phyloP scores from a whole-genome alignment of 345 rosid genomes.

The Eucalyptus marginata region DNA sequence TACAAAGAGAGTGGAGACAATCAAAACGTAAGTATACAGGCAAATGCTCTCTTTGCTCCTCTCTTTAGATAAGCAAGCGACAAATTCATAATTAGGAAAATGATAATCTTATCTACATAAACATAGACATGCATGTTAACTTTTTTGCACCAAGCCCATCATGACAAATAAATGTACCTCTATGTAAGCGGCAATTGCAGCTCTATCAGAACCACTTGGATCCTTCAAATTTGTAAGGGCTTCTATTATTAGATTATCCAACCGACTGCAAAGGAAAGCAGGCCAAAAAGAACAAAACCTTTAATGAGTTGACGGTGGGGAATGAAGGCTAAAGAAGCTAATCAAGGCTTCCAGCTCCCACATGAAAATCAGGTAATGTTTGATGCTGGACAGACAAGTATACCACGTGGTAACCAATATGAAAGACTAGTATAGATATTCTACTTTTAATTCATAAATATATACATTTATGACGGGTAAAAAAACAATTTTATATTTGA shows the following conservation, averaged over 20 bases:
- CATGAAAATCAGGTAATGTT: neutral
- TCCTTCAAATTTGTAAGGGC: slow-evolving; percentile 78
- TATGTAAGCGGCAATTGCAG: slow-evolving; percentile 64
- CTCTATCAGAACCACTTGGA: slow-evolving; percentile 71
- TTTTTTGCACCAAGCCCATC: neutral
- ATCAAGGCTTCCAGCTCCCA: neutral
- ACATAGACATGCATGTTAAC: neutral
- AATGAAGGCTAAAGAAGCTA: neutral
- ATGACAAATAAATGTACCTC: slow-evolving; percentile 36
- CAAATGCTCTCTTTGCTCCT: neutral
- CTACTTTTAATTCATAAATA: neutral
- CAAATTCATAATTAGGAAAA: neutral
- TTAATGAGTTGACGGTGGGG: neutral
- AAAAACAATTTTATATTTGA: neutral
- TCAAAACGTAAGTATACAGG: neutral
- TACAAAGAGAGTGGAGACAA: neutral
- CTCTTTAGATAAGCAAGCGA: neutral
- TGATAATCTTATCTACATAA: neutral
- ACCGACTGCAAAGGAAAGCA: slow-evolving; percentile 28
- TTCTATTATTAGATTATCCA: slow-evolving; percentile 72
- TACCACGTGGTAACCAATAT: neutral
- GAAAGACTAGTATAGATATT: neutral
- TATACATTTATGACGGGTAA: neutral
- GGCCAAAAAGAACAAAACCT: neutral
- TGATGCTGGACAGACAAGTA: neutral